Evolutionary conservation across 805 yeast genomes (phyloP).

Genomic region (Nakazawaea sp.): DNA sequence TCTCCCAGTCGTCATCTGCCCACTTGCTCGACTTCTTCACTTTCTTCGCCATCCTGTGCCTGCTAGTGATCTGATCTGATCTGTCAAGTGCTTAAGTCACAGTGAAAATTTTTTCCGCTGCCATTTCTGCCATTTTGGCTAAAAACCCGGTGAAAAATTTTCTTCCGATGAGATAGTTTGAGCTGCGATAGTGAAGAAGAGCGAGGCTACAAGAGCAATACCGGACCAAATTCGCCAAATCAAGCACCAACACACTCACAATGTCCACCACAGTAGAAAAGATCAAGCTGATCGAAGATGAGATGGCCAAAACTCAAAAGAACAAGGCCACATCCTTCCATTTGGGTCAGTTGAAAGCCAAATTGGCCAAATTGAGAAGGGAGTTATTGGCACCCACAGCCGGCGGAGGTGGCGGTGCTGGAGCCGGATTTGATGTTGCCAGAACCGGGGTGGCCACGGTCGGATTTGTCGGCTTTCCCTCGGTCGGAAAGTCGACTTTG

Average conservation of each 20-base stretch:
- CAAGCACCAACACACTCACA: constrained; percentile 13
- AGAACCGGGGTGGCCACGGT: constrained; percentile 97
- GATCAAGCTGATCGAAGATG: constrained; percentile 88
- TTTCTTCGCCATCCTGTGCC: constrained; percentile 40
- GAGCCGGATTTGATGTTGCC: constrained; percentile 97
- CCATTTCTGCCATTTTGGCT: constrained; percentile 7
- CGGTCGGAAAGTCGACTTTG: constrained; percentile 86
- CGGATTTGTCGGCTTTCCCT: constrained; percentile 97
- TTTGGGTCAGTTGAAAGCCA: constrained; percentile 95
- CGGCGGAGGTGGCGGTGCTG: constrained; percentile 85
- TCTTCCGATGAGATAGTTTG: not conserved
- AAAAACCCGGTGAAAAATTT: constrained; percentile 1
- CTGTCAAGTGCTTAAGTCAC: too few species aligned
- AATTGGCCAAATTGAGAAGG: constrained; percentile 89
- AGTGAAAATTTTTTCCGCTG: constrained; percentile 8
- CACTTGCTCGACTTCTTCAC: constrained; percentile 61
- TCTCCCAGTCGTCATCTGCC: constrained; percentile 62
- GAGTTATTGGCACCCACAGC: constrained; percentile 75
- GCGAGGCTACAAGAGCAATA: too few species aligned
- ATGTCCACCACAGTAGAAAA: constrained; percentile 69
- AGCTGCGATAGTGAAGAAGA: too few species aligned
- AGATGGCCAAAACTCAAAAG: constrained; percentile 97
- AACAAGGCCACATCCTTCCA: constrained; percentile 97
- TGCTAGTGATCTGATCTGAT: too few species aligned
- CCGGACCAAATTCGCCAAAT: too few species aligned